A percentile compares a stretch with the other conserved stretches of the same genome.
phyloP scores from a whole-genome alignment of 352 stramenopile species.

The Thalassiosira livingstoniorum region DNA sequence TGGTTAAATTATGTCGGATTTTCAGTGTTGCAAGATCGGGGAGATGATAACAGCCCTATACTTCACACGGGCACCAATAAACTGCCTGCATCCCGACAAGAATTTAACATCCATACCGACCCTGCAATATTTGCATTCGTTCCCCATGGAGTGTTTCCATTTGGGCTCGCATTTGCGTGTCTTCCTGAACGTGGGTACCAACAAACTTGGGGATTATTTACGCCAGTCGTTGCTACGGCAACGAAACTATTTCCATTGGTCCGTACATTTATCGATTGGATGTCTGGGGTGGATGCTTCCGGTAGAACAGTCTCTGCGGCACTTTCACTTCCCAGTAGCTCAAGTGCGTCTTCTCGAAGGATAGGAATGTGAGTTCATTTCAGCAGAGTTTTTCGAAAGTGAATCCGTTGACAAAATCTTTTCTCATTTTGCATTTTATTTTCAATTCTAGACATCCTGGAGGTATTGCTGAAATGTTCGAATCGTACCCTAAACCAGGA shows the following conservation, averaged over 20 bases:
- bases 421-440: no score
- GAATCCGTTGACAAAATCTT: no score
- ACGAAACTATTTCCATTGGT: conserved; percentile 81
- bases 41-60: conserved; percentile 5
- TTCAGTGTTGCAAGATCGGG: conserved; percentile 71
- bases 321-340: conserved; percentile 44
- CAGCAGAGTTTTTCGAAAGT: no score
- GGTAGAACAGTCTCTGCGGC: conserved; percentile 56
- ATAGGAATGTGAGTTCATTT: no score
- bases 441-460: no score
- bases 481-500: conserved; percentile 77
- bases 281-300: conserved; percentile 76
- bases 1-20: conserved; percentile 81
- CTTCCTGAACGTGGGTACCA: conserved; percentile 62
- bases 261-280: conserved; percentile 71
- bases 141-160: conserved; percentile 85
- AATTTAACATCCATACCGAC: conserved; percentile 55
- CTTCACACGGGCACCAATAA: conserved; percentile 1
- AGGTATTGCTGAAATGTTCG: conserved; percentile 89
- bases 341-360: conserved; percentile 10
- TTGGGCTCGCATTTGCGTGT: conserved; percentile 80
- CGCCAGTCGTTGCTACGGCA: conserved; percentile 80
- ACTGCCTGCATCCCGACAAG: neutral
- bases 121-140: conserved; percentile 79
- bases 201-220: conserved; percentile 75